A percentile compares a stretch with the other conserved stretches of the same genome.
phyloP scores from a whole-genome alignment of 2,329 filamentous ascomycete genomes.

The Ceratocystis ficicola region DNA sequence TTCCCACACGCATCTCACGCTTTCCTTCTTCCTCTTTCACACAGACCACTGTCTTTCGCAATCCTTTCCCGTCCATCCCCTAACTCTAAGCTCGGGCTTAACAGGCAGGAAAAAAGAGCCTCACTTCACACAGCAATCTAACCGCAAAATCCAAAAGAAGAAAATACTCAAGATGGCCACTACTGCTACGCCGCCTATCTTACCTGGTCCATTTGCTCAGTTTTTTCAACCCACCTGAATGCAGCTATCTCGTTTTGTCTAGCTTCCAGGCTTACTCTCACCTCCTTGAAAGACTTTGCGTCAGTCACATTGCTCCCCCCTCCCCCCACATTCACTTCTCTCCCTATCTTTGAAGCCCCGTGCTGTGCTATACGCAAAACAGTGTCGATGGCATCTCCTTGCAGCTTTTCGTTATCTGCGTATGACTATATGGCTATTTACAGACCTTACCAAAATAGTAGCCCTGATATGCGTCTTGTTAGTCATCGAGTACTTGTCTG shows the following conservation, averaged over 20 bases:
- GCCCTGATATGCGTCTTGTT: too few species aligned
- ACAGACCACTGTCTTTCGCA: background rate
- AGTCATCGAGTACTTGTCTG: too few species aligned
- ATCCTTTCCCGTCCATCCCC: background rate
- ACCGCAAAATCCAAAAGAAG: too few species aligned
- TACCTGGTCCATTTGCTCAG: too few species aligned
- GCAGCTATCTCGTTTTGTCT: background rate
- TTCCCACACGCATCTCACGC: background rate
- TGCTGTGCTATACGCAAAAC: background rate
- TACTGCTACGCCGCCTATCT: too few species aligned
- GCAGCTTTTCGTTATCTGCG: too few species aligned
- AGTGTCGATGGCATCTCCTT: background rate
- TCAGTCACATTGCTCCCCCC: background rate
- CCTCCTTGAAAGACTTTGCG: background rate
- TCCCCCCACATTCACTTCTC: background rate
- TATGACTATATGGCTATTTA: too few species aligned
- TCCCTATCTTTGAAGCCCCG: background rate
- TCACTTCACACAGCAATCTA: background rate
- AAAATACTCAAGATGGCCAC: too few species aligned
- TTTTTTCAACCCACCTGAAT: background rate
- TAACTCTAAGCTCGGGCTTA: background rate
- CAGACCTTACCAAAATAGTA: too few species aligned
- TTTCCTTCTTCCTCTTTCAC: background rate
- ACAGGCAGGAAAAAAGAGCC: conserved; percentile 5
- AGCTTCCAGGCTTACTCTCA: background rate